phyloP scores from a whole-genome alignment of 2,329 filamentous ascomycete species.

The Paecilomyces niveus region DNA sequence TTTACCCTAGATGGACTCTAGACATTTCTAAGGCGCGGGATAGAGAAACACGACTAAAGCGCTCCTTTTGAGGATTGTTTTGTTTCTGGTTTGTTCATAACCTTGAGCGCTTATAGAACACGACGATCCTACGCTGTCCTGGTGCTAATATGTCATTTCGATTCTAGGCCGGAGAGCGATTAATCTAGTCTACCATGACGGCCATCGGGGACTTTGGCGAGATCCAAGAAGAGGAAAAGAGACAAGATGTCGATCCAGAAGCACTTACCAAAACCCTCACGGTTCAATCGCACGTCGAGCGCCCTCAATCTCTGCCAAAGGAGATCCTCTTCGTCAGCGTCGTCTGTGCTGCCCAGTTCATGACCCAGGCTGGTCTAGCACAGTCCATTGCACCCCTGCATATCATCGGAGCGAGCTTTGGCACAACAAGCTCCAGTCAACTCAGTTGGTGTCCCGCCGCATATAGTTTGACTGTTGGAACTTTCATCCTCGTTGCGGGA shows the following conservation, averaged over 20 bases:
- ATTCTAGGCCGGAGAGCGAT: background rate
- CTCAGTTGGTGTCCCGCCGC: conserved; percentile 53
- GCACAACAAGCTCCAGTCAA: conserved; percentile 35
- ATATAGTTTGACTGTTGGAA: conserved; percentile 44
- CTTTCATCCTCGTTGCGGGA: conserved; percentile 32
- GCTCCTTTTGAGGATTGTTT: too few species aligned
- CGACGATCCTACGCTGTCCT: background rate
- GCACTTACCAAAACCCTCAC: conserved; percentile 9
- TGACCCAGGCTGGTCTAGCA: conserved; percentile 44
- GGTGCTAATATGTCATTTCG: background rate
- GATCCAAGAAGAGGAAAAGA: conserved; percentile 3
- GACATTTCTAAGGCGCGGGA: too few species aligned
- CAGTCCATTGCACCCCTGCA: conserved; percentile 43
- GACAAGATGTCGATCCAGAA: conserved; percentile 6
- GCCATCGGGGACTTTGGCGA: background rate
- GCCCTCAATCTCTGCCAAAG: conserved; percentile 9
- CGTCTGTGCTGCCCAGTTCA: conserved; percentile 32
- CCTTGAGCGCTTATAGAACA: too few species aligned
- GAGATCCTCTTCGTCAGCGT: conserved; percentile 28
- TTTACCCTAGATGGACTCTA: too few species aligned
- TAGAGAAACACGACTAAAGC: too few species aligned
- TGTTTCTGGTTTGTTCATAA: too few species aligned
- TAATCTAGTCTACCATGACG: background rate
- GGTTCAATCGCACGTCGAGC: conserved; percentile 8
- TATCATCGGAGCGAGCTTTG: conserved; percentile 44